Percentiles rank a stretch among this genome's conserved stretches.
These are phyloP conservation scores for Nepenthes mirabilis DNA, from an alignment of 148 eudicot genomes.

Conservation along the genomic window DNA sequence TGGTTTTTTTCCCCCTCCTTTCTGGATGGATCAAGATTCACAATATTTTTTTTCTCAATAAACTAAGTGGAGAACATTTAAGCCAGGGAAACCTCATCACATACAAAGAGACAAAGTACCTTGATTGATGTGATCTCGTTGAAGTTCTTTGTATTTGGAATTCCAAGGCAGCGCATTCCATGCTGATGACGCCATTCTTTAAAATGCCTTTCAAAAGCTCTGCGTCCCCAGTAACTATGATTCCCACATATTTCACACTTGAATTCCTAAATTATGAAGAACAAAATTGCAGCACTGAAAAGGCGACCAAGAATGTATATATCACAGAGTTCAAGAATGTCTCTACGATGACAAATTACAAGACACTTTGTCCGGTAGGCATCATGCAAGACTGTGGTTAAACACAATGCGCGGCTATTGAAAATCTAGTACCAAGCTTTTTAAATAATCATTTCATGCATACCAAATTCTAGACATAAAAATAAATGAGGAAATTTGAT, in stretches of 20 bases:
- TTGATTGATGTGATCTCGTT: conserved; percentile 90
- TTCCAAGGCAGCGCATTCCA: conserved; percentile 98
- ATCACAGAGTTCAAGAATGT: background rate
- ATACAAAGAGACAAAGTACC: conserved; percentile 20
- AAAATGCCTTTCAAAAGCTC: conserved; percentile 96
- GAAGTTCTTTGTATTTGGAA: conserved; percentile 95
- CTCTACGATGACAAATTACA: background rate
- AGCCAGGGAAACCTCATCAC: background rate
- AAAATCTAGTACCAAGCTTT: no score
- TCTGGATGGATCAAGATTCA: no score
- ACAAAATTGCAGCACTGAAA: conserved; percentile 5
- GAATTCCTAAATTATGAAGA: conserved; percentile 51
- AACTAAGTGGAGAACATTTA: background rate
- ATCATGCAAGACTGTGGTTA: background rate
- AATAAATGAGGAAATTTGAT: no score
- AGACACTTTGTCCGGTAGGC: background rate
- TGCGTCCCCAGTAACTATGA: conserved; percentile 95
- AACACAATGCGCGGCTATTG: background rate
- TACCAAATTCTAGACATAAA: no score
- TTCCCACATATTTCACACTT: conserved; percentile 98
- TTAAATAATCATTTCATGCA: no score
- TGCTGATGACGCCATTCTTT: conserved; percentile 98
- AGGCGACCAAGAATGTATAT: background rate
- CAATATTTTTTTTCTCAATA: background rate
- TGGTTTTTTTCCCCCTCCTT: no score